These are phyloP conservation scores for Leccinum subrobustum DNA, from an alignment of 1,284 basidiomycete species.

Conservation along the genomic window DNA sequence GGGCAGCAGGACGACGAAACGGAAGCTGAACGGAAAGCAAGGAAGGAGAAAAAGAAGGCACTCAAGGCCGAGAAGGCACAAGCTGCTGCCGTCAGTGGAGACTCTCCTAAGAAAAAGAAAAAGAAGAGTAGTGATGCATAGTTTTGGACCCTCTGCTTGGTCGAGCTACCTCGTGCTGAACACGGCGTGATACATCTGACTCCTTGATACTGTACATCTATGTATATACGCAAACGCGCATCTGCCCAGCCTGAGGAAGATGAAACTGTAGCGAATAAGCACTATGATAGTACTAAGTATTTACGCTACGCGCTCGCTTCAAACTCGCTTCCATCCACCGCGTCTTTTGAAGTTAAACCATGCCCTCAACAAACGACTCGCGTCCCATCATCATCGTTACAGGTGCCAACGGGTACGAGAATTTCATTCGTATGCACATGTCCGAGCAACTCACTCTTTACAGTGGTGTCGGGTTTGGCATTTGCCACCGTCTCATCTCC, in stretches of 20 bases:
- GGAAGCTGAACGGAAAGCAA: constrained; percentile 70
- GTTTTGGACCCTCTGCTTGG: background rate
- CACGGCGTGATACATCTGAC: constrained; percentile 4
- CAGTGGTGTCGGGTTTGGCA: constrained; percentile 85
- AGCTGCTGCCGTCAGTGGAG: constrained; percentile 43
- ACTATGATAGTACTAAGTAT: too few relatives aligned
- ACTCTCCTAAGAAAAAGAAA: constrained; percentile 75
- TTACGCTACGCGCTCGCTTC: too few relatives aligned
- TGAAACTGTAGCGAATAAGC: too few relatives aligned
- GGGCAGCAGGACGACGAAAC: constrained; percentile 52
- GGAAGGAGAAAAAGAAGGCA: constrained; percentile 71
- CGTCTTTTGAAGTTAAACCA: constrained; percentile 2
- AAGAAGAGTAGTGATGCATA: constrained; percentile 58
- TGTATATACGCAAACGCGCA: background rate
- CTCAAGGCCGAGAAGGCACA: constrained; percentile 69
- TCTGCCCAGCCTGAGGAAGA: background rate
- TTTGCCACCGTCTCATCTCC: constrained; percentile 77
- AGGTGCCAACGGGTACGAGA: constrained; percentile 63
- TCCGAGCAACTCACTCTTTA: constrained; percentile 38
- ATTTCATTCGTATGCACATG: background rate
- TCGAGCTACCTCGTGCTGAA: background rate
- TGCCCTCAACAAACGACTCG: constrained; percentile 38
- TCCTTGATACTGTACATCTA: background rate
- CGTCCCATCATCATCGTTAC: constrained; percentile 63
- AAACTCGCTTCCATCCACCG: background rate